A percentile compares a stretch with the other conserved stretches of the same genome.
These are phyloP conservation scores for Phascolomyces articulosus DNA, from an alignment of 371 early-diverging fungal genomes.

Conservation along the genomic window DNA sequence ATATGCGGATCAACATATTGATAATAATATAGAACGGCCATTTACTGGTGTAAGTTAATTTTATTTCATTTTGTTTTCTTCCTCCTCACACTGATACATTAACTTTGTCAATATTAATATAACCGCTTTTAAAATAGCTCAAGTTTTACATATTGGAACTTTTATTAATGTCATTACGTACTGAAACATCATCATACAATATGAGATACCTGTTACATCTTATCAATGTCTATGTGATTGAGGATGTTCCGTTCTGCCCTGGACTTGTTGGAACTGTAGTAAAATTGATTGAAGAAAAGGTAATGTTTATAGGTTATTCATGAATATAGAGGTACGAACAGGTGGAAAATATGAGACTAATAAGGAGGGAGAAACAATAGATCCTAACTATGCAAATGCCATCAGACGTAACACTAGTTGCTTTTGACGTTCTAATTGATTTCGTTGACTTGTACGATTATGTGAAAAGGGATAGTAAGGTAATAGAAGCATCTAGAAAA, in stretches of 20 bases:
- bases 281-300: constrained; percentile 77
- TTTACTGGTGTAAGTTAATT: constrained; percentile 43
- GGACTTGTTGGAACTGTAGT: constrained; percentile 74
- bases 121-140: constrained; percentile 36
- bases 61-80: background rate
- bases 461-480: constrained; percentile 74
- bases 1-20: constrained; percentile 45
- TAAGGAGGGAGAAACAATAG: constrained; percentile 21
- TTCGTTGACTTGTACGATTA: constrained; percentile 69
- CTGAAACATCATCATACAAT: constrained; percentile 72
- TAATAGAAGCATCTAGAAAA: constrained; percentile 23
- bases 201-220: constrained; percentile 70
- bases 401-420: constrained; percentile 68
- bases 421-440: constrained; percentile 73
- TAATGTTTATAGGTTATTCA: too few relatives aligned
- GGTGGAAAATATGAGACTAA: background rate
- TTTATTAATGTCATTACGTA: constrained; percentile 65
- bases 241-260: constrained; percentile 79
- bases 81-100: too few relatives aligned
- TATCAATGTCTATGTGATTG: constrained; percentile 73
- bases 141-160: constrained; percentile 74
- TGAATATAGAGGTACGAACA: too few relatives aligned
- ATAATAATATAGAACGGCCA: constrained; percentile 32
- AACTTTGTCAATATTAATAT: background rate
- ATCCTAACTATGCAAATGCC: constrained; percentile 67